phyloP scores from a whole-genome alignment of 176 grass and related monocot genomes.

The Zizania latifolia region DNA sequence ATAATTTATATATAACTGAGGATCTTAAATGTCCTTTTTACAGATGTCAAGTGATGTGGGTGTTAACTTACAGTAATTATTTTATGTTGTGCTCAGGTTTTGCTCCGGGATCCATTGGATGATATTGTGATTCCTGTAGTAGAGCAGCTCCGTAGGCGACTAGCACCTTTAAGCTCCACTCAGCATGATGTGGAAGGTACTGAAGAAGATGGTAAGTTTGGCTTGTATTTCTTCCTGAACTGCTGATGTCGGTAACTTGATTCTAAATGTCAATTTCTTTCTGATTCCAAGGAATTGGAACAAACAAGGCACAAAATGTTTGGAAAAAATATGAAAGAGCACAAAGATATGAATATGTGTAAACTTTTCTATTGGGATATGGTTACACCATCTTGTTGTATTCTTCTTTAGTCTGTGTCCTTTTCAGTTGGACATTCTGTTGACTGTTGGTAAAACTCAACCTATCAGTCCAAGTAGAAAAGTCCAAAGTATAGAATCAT shows the following conservation, averaged over 20 bases:
- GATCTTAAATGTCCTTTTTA: conserved; percentile 8
- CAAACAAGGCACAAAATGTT: background rate
- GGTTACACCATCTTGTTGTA: background rate
- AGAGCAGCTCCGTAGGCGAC: conserved; percentile 70
- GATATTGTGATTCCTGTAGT: conserved; percentile 83
- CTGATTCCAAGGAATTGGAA: background rate
- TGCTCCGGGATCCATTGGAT: conserved; percentile 82
- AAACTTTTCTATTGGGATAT: background rate
- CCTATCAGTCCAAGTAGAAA: conserved; percentile 13
- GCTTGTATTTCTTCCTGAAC: background rate
- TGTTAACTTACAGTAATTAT: conserved; percentile 2
- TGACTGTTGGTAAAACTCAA: conserved; percentile 13
- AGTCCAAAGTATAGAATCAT: conserved; percentile 21
- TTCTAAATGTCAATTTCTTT: conserved; percentile 3
- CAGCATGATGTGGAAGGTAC: conserved; percentile 63
- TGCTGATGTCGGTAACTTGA: background rate
- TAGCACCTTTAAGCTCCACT: conserved; percentile 38
- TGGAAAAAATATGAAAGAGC: background rate
- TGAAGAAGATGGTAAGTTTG: conserved; percentile 68
- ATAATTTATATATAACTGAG: conserved; percentile 1
- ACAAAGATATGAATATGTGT: background rate
- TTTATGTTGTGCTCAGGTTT: conserved; percentile 43
- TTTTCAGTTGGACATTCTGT: conserved; percentile 26
- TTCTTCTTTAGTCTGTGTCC: conserved; percentile 20
- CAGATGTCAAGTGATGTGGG: background rate